Conservation (phyloP, 306 rosid genomes). For the Oxytropis ochrocephala region DNA sequence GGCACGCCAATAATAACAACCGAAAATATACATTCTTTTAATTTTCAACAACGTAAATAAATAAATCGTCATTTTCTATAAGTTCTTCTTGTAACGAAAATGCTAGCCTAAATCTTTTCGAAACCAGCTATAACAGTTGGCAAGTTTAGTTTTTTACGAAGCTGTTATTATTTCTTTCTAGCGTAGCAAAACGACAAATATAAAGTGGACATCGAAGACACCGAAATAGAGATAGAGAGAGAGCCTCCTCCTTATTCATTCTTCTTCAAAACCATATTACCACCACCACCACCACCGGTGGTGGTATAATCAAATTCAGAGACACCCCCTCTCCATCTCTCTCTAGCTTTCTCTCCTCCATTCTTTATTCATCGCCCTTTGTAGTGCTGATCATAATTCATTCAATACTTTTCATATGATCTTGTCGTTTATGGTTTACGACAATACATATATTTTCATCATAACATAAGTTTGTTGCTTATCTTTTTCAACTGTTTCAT, state of each 20-base stretch:
- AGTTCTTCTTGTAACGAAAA: slow-evolving; percentile 14
- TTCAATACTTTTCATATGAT: not conserved
- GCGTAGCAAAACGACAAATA: not conserved
- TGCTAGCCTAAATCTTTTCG: not conserved
- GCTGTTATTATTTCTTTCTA: slow-evolving; percentile 18
- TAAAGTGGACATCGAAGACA: not conserved
- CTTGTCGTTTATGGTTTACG: not conserved
- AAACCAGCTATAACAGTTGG: slow-evolving; percentile 21
- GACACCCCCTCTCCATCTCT: not conserved
- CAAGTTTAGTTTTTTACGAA: slow-evolving; percentile 15
- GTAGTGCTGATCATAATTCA: not conserved
- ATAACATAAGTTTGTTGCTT: not conserved
- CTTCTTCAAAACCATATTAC: slow-evolving; percentile 14
- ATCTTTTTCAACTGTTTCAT: not conserved
- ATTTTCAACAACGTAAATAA: slow-evolving; percentile 26
- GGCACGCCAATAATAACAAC: slow-evolving; percentile 11
- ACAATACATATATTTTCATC: not conserved
- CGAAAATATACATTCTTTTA: not conserved
- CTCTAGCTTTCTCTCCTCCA: slow-evolving; percentile 1
- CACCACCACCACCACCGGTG: no score
- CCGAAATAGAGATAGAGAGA: not conserved
- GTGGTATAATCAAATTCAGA: no score
- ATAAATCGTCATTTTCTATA: not conserved
- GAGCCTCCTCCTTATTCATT: not conserved
- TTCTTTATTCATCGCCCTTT: not conserved